Evolutionary conservation across 176 grass and related monocot genomes (phyloP), one percentile per base, ranked within the genome.

Genomic region (Puya raimondii): DNA sequence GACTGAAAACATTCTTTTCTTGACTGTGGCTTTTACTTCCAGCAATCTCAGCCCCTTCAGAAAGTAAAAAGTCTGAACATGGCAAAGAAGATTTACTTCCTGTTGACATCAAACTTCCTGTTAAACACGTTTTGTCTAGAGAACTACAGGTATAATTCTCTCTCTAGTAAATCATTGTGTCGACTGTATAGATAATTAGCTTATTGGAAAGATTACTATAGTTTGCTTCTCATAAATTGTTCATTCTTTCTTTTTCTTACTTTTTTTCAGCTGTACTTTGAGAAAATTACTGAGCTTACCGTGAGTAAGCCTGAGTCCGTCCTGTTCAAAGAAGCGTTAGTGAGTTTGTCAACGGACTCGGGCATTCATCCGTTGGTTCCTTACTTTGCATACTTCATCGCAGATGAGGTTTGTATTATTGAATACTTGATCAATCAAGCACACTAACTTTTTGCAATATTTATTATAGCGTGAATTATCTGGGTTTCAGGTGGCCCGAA

Each of bases 41-140:
- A 90, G 89, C 82, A 85, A 81, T 92, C 76, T 54, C 81, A 72
- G 70, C 86, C 72, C 93, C 82, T 42, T 70, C 54, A 16, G 86
- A 90, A 80, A 87, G 71, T 66, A 97, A 87, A 79, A 92, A 79
- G 67, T 22, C 72, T 29, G 89, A 92, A 33, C 84, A 86, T 83
- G 75, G 66, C 21, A 92, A 97, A 64, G 86, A 92, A 75, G 93
- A 87, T 64, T 84, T 81, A 49, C 89, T 88, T 83, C 84, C 79
- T 16, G 79, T 90, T 67, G 89, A 90, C 51, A 59, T 97, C 70
- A 97, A 97, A 72, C 86, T 97, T 80, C 93, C 93, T 80, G 84
- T 97, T 79, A 97, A 97, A 72, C 93, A 97, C 76, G 80, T 97
- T 63, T 88, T 92, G 82, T 92, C 89, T 68, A 89, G 82, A 85